These are phyloP conservation scores for Clitopilus passeckerianus DNA, from an alignment of 768 basidiomycete species.

Conservation along the genomic window DNA sequence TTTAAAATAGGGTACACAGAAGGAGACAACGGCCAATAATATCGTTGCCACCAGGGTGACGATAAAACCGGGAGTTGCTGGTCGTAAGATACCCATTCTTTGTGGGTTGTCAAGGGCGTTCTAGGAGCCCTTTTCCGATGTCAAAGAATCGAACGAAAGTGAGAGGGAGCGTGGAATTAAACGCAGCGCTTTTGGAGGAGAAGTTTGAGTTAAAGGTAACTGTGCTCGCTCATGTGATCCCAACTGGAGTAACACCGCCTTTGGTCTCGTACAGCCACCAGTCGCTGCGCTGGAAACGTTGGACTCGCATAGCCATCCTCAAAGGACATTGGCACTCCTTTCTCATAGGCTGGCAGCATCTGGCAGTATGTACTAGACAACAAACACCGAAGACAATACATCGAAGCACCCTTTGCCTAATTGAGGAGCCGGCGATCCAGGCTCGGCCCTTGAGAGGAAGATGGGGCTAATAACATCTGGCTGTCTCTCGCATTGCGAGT, in stretches of 20 bases:
- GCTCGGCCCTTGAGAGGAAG: not conserved
- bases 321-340: no score
- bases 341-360: no score
- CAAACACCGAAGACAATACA: not conserved
- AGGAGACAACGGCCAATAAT: constrained; percentile 81
- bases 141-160: not conserved
- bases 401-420: no score
- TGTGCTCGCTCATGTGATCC: not conserved
- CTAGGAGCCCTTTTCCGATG: not conserved
- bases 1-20: constrained; percentile 88
- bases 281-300: not conserved
- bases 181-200: constrained; percentile 6
- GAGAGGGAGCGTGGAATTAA: not conserved
- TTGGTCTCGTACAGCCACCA: not conserved
- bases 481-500: not conserved
- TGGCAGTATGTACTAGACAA: not conserved
- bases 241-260: not conserved
- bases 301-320: not conserved
- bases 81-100: constrained; percentile 62
- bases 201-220: constrained; percentile 3
- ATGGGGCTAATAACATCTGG: not conserved
- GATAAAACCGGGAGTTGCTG: constrained; percentile 88
- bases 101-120: constrained; percentile 1
- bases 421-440: not conserved
- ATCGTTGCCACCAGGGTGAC: constrained; percentile 75